phyloP scores from a whole-genome alignment of 164 flowering plant genomes.

The Macadamia tetraphylla region DNA sequence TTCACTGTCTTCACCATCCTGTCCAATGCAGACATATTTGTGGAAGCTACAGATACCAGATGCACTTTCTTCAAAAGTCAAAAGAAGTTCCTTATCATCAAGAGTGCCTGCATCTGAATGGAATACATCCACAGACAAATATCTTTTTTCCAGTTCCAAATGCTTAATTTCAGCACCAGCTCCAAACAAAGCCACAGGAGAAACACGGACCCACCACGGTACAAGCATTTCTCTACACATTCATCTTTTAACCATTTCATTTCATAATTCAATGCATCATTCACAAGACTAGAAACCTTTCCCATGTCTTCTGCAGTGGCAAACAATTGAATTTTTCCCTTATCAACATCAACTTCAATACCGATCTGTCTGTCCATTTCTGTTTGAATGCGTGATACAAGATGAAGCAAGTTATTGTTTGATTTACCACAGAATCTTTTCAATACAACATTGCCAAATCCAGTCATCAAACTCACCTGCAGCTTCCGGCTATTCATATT shows the following conservation, averaged over 20 bases:
- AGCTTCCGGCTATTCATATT: slow-evolving; percentile 45
- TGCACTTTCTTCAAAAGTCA: slow-evolving; percentile 50
- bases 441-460: slow-evolving; percentile 49
- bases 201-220: slow-evolving; percentile 42
- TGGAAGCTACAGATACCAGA: slow-evolving; percentile 54
- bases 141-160: slow-evolving; percentile 75
- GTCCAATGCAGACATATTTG: slow-evolving; percentile 37
- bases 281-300: slow-evolving; percentile 37
- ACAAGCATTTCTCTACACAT: slow-evolving; percentile 72
- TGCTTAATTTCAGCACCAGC: slow-evolving; percentile 89
- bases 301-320: slow-evolving; percentile 47
- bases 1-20: slow-evolving; percentile 40
- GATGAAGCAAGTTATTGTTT: slow-evolving; percentile 35
- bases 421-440: slow-evolving; percentile 80
- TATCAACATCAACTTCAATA: slow-evolving; percentile 54
- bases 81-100: slow-evolving; percentile 69
- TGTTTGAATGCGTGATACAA: slow-evolving; percentile 42
- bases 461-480: slow-evolving; percentile 39
- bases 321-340: slow-evolving; percentile 50
- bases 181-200: slow-evolving; percentile 78
- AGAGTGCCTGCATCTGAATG: slow-evolving; percentile 31
- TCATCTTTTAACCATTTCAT: slow-evolving; percentile 56
- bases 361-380: slow-evolving; percentile 52
- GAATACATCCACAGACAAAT: slow-evolving; percentile 55
- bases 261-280: slow-evolving; percentile 52